Base-by-base conservation (phyloP, 148 eudicot species). In the Chenopodium quinoa region DNA sequence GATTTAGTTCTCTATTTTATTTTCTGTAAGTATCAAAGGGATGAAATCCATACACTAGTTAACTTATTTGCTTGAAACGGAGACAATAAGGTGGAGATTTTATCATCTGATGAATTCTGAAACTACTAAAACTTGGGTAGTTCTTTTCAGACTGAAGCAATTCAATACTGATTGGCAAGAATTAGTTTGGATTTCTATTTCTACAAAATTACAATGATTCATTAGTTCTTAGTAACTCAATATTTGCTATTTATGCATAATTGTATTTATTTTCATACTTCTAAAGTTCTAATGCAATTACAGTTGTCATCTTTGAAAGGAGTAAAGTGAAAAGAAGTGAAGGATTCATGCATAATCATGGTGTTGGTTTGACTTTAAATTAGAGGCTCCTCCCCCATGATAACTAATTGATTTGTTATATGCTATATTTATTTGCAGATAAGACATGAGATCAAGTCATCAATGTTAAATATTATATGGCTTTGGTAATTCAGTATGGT, bases 351-450 rank as follows among this genome's bases (percentile, higher is more conserved):
- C 58, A 75, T 78, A 50, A 80, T 73, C 47, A 81, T 81, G 83
- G 10, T 80, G 70, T 63, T 68, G 20, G 65, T 75, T 75, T 81
- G 83, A 81, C 83, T 75, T 81, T 81, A 32, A 22, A 22, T 29
- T n/a, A 50, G 75, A 66, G 54, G 78, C 27, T 50, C 75, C 6
- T 65, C 20, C 67, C 79, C 50, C 25, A 58, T 20, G 54, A 32
- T 74, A 19, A 74, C 83, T 81, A 76, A 47, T 73, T 75, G 78
- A 75, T 75, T 47, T 80, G 47, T 12, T 73, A 3, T 73, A 31
- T 66, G 25, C 48, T 22, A 50, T 80, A 7, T 50, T 29, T 32
- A 0, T 37, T 20, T 81, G 75, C 27, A 67, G 79, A 81, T 75
- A 29, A 27, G 78, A 65, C 56, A 52, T 81, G 27, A 76, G 76